Evolutionary conservation across 1,284 basidiomycete genomes (phyloP).

Genomic region (Sporisorium reilianum): DNA sequence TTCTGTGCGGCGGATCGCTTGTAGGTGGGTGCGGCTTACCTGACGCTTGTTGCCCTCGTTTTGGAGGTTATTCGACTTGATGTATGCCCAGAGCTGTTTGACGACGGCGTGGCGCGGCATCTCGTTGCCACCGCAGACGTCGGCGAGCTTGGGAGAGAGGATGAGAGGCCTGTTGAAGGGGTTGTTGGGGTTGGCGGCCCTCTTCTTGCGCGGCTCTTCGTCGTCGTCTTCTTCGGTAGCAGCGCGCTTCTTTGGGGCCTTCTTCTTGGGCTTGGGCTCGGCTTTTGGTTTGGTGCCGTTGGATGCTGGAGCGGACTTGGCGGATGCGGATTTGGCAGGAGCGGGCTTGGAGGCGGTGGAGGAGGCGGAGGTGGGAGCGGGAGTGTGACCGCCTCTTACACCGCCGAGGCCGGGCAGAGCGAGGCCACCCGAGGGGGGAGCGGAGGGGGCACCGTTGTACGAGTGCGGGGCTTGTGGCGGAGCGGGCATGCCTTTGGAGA

Average conservation of each 20-base stretch:
- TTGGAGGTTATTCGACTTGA: conserved; percentile 81
- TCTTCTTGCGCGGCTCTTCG: conserved; percentile 52
- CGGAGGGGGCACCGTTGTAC: conserved; percentile 37
- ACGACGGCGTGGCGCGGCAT: conserved; percentile 88
- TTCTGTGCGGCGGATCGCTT: not conserved
- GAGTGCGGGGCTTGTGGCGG: conserved; percentile 35
- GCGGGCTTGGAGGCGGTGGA: conserved; percentile 33
- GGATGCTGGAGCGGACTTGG: conserved; percentile 32
- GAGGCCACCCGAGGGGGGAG: conserved; percentile 44
- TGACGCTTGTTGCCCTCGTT: conserved; percentile 80
- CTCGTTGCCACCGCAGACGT: conserved; percentile 66
- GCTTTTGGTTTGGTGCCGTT: conserved; percentile 43
- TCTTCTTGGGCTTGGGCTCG: conserved; percentile 61
- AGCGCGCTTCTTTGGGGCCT: conserved; percentile 48
- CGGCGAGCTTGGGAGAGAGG: conserved; percentile 59
- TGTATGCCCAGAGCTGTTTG: conserved; percentile 86
- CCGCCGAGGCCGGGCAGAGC: conserved; percentile 60
- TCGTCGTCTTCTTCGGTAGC: conserved; percentile 42
- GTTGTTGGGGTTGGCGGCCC: conserved; percentile 66
- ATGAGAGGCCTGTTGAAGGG: conserved; percentile 66
- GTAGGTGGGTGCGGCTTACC: conserved; percentile 20
- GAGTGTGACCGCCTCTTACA: conserved; percentile 45
- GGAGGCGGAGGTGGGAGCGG: conserved; percentile 31
- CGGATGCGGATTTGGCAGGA: conserved; percentile 22
- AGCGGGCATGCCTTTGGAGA: conserved; percentile 48